A percentile compares a stretch with the other conserved stretches of the same genome.
Evolutionary conservation across 2,329 filamentous ascomycete species (phyloP).

Genomic region (Emergomyces orientalis): DNA sequence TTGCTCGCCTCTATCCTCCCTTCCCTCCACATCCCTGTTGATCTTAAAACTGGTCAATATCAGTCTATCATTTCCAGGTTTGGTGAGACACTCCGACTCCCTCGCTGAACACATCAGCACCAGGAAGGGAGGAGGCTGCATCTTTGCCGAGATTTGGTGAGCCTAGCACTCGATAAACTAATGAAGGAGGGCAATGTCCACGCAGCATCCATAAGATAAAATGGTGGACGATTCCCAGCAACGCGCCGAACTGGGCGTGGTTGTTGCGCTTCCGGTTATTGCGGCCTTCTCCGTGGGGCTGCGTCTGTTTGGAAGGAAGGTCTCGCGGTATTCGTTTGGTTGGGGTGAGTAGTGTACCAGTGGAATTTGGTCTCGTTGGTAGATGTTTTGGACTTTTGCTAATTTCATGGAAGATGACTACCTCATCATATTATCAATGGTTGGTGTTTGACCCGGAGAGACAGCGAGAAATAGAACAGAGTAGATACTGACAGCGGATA

Average conservation of each 20-base stretch:
- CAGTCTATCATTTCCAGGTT: not conserved
- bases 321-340: conserved; percentile 18
- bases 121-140: not conserved
- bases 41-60: not conserved
- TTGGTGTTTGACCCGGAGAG: not conserved
- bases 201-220: not conserved
- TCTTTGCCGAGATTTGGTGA: not conserved
- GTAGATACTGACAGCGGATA: not conserved
- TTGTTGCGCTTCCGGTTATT: conserved; percentile 20
- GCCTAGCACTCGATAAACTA: not conserved
- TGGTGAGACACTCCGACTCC: not conserved
- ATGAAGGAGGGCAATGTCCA: not conserved
- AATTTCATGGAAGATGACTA: conserved; percentile 7
- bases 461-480: not conserved
- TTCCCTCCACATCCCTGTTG: not conserved
- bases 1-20: not conserved
- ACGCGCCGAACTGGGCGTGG: conserved; percentile 19
- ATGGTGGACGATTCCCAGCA: conserved; percentile 20
- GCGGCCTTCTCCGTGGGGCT: conserved; percentile 20
- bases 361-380: not conserved
- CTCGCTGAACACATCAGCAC: not conserved
- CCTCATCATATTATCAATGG: not conserved
- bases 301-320: conserved; percentile 21
- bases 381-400: conserved; percentile 6
- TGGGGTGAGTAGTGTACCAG: conserved; percentile 14